Evolutionary conservation across 225 moss, liverwort and hornwort genomes (phyloP).

Genomic region (Climacium dendroides): DNA sequence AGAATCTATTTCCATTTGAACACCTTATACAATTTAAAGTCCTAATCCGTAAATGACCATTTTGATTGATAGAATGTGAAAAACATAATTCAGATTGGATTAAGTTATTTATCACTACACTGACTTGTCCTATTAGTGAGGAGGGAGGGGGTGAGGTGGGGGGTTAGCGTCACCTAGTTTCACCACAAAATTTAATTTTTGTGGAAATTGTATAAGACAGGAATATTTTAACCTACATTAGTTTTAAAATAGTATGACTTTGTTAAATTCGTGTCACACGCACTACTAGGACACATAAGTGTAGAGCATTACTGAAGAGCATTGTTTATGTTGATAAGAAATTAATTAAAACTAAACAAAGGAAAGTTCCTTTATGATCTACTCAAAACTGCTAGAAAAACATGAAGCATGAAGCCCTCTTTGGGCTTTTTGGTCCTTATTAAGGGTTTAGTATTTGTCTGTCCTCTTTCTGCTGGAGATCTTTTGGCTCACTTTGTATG

Average conservation of each 20-base stretch:
- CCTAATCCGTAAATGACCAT: not conserved
- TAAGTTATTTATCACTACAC: not conserved
- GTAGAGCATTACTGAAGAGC: not conserved
- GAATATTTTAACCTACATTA: not conserved
- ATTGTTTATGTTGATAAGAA: not conserved
- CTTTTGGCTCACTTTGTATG: not conserved
- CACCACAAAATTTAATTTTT: not conserved
- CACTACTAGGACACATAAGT: not conserved
- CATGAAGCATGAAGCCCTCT: not conserved
- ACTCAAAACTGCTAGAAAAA: not conserved
- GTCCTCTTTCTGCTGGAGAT: not conserved
- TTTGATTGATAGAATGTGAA: not conserved
- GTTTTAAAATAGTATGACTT: no score
- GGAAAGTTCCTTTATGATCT: not conserved
- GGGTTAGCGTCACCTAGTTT: not conserved
- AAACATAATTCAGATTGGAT: not conserved
- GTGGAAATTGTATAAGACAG: not conserved
- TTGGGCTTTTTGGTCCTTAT: not conserved
- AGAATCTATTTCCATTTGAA: not conserved
- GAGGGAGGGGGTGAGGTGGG: not conserved
- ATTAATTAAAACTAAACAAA: not conserved
- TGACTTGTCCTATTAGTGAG: not conserved
- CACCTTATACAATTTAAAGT: not conserved
- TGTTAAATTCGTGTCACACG: not conserved
- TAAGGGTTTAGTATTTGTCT: not conserved